Conservation (phyloP, 108 stramenopile species). For the Cyclotella distinguenda region DNA sequence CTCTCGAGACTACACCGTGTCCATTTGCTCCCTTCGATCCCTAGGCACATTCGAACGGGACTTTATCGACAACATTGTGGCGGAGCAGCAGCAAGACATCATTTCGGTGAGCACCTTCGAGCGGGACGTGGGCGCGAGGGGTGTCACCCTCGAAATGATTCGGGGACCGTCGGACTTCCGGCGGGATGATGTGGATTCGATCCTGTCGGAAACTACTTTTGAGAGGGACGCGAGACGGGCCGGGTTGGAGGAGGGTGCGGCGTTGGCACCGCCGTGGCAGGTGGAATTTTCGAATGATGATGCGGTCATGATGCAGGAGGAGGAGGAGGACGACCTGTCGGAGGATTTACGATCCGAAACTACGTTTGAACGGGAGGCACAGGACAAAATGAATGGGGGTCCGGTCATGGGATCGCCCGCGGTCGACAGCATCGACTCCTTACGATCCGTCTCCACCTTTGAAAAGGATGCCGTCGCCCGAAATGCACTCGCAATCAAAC, state of each 20-base stretch:
- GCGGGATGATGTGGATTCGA: slow-evolving; percentile 13
- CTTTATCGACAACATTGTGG: slow-evolving; percentile 34
- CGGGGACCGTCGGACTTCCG: neutral
- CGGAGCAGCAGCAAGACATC: slow-evolving; percentile 15
- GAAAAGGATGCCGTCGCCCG: slow-evolving; percentile 30
- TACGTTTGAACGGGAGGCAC: slow-evolving; percentile 30
- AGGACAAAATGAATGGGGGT: neutral
- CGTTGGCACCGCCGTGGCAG: neutral
- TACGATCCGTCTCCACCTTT: slow-evolving; percentile 29
- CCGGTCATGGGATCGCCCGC: too few relatives aligned
- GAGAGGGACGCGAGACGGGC: slow-evolving; percentile 25
- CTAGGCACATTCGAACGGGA: slow-evolving; percentile 42
- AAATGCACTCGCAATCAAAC: slow-evolving; percentile 7
- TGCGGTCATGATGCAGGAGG: neutral
- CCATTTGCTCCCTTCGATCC: slow-evolving; percentile 28
- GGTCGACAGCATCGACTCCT: too few relatives aligned
- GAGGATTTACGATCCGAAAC: slow-evolving; percentile 23
- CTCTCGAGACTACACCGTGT: slow-evolving; percentile 14
- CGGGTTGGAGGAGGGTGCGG: neutral
- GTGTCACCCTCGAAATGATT: too few relatives aligned
- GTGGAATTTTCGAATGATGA: neutral
- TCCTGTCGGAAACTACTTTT: slow-evolving; percentile 39
- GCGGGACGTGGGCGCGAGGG: slow-evolving; percentile 14
- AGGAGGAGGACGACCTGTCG: neutral
- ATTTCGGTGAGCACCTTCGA: slow-evolving; percentile 21